phyloP scores from a whole-genome alignment of 331 rosid genomes.

The Prunus yedoensis region DNA sequence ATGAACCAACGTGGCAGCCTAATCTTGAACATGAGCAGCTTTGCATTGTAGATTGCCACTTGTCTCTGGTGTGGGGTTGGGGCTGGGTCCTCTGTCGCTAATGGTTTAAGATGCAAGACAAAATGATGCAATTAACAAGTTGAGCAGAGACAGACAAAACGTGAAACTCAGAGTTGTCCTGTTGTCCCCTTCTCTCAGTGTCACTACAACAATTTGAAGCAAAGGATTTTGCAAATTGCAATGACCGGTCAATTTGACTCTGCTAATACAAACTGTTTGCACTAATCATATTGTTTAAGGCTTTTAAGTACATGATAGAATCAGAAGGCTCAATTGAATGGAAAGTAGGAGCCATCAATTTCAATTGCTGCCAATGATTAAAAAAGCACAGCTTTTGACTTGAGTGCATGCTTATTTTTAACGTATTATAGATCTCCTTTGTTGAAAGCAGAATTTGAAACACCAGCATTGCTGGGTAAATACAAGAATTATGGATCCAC shows the following conservation, averaged over 20 bases:
- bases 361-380: too few species aligned
- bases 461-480: neutral
- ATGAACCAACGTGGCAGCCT: conserved; percentile 35
- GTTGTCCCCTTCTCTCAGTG: conserved; percentile 14
- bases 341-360: too few species aligned
- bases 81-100: conserved; percentile 12
- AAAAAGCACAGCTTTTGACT: too few species aligned
- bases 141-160: conserved; percentile 31
- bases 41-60: too few species aligned
- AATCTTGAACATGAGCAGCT: conserved; percentile 21
- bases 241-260: neutral
- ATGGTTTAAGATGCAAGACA: conserved; percentile 51
- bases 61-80: neutral
- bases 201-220: conserved; percentile 33
- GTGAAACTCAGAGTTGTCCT: conserved; percentile 35
- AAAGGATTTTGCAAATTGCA: conserved; percentile 14
- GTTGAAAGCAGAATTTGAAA: neutral
- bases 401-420: too few species aligned
- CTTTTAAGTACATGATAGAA: too few species aligned
- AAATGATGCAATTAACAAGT: conserved; percentile 26
- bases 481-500: neutral
- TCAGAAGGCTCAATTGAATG: too few species aligned
- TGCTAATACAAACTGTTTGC: too few species aligned
- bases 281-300: too few species aligned
- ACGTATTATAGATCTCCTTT: too few species aligned